phyloP scores from a whole-genome alignment of 441 rosid species.

The Breynia disticha region DNA sequence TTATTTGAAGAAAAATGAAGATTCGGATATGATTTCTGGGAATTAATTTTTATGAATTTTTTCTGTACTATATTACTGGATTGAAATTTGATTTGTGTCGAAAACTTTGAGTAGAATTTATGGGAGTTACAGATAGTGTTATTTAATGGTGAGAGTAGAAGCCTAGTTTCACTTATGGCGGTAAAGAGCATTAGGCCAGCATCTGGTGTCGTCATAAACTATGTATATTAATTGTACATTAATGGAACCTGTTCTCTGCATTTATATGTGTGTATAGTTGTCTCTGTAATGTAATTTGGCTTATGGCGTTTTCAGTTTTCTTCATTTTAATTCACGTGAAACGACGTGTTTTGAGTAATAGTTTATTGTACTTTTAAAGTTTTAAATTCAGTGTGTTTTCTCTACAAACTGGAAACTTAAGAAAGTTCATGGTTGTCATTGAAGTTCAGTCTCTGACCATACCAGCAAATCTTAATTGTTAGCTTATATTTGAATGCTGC shows the following conservation, averaged over 20 bases:
- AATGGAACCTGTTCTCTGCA: slow-evolving; percentile 4
- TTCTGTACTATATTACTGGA: too few relatives aligned
- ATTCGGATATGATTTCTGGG: background rate
- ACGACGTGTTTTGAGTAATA: slow-evolving; percentile 6
- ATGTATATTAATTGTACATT: slow-evolving; percentile 14
- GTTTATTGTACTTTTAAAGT: background rate
- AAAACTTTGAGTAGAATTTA: too few relatives aligned
- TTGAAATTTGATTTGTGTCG: too few relatives aligned
- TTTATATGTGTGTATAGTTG: slow-evolving; percentile 11
- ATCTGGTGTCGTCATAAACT: background rate
- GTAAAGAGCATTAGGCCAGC: slow-evolving; percentile 1
- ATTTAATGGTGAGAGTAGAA: too few relatives aligned
- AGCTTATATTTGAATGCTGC: too few relatives aligned
- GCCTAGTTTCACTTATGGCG: background rate
- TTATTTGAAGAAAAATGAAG: background rate
- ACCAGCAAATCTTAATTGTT: too few relatives aligned
- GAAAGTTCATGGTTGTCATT: background rate
- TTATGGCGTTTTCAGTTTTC: slow-evolving; percentile 2
- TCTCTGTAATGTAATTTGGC: slow-evolving; percentile 3
- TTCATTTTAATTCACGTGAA: slow-evolving; percentile 18
- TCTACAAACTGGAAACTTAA: background rate
- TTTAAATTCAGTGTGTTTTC: too few relatives aligned
- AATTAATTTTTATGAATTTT: too few relatives aligned
- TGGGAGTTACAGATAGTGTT: too few relatives aligned
- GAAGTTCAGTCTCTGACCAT: too few relatives aligned